phyloP scores from a whole-genome alignment of 257 asterid species.

The Linderniella brevidens region DNA sequence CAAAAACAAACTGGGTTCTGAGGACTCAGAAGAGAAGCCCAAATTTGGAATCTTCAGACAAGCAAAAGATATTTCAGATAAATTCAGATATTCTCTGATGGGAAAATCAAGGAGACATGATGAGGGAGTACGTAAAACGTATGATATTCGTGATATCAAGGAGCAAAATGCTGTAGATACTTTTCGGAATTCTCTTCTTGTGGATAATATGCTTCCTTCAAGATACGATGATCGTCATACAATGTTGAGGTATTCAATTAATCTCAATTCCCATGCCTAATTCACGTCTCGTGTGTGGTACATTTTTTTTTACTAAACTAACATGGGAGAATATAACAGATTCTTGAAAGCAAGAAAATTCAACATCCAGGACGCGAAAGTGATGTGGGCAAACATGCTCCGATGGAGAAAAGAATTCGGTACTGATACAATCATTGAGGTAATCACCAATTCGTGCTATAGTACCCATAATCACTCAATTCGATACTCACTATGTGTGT shows the following conservation, averaged over 20 bases:
- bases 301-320: neutral
- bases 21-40: constrained; percentile 20
- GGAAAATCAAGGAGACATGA: constrained; percentile 21
- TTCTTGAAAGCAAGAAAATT: constrained; percentile 69
- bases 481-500: neutral
- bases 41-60: constrained; percentile 23
- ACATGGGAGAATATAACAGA: constrained; percentile 21
- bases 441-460: constrained; percentile 9
- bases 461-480: neutral
- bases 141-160: constrained; percentile 26
- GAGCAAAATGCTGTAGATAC: constrained; percentile 32
- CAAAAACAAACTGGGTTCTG: constrained; percentile 21
- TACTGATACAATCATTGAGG: constrained; percentile 55
- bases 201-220: constrained; percentile 43
- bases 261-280: neutral
- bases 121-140: constrained; percentile 14
- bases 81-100: constrained; percentile 20
- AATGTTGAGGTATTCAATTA: constrained; percentile 37
- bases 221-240: constrained; percentile 44
- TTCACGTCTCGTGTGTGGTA: neutral
- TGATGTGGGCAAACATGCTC: constrained; percentile 75
- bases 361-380: constrained; percentile 34
- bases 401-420: constrained; percentile 60
- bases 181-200: constrained; percentile 37
- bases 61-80: constrained; percentile 20